These are phyloP conservation scores for Quercus rubra DNA, from an alignment of 306 rosid genomes.

Conservation along the genomic window DNA sequence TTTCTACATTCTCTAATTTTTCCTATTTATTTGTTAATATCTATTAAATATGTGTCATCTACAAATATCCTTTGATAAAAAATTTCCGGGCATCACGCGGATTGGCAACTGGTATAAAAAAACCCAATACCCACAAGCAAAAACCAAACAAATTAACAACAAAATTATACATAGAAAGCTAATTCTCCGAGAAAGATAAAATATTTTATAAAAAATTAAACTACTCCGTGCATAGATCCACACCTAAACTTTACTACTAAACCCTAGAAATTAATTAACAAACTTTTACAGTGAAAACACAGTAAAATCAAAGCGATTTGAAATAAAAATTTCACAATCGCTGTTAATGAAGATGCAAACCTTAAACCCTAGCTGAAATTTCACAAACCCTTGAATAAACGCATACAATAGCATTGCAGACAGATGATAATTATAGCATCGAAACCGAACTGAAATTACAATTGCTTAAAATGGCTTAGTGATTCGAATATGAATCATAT, in stretches of 20 bases:
- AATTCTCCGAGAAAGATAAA: background rate
- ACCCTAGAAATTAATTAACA: background rate
- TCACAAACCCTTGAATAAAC: background rate
- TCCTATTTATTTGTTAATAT: too few species aligned
- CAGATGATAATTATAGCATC: background rate
- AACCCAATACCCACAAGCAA: background rate
- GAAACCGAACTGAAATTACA: background rate
- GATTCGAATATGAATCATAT: background rate
- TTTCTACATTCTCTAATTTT: too few species aligned
- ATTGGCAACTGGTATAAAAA: background rate
- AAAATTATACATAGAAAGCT: background rate
- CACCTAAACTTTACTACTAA: background rate
- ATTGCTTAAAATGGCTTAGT: background rate
- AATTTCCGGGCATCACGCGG: too few species aligned
- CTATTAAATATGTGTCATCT: too few species aligned
- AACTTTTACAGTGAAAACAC: background rate
- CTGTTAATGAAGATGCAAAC: constrained; percentile 1
- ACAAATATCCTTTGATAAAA: background rate
- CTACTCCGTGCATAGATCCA: background rate
- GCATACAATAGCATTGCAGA: background rate
- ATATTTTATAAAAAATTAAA: background rate
- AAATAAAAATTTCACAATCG: background rate
- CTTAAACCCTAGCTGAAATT: constrained; percentile 52
- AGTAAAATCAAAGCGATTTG: background rate
- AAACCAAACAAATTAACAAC: background rate